Base-by-base conservation (phyloP, 495 filamentous ascomycete genomes). In the Annulohypoxylon maeteangense region DNA sequence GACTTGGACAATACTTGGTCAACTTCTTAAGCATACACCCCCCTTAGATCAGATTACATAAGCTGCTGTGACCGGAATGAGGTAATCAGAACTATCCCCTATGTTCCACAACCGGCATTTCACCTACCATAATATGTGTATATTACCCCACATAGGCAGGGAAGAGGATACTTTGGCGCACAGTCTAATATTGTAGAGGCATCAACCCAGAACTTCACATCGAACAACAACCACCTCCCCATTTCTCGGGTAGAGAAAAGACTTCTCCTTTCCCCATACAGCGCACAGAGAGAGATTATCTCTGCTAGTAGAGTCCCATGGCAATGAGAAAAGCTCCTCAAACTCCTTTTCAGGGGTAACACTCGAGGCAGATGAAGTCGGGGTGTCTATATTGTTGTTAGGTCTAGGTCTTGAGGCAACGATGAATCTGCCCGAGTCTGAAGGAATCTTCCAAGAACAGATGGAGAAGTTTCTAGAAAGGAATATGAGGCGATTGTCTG, bases 241-340 rank as follows among this genome's bases (percentile, higher is more conserved):
- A 61, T 78, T 78, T 67, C 71, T 72, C 14, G 76, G 74, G 62
- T 74, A 78, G n/a, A 76, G 70, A 34, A 79, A 72, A 55, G 64
- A 67, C 48, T 50, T 76, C 31, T 78, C 76, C 3, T 18, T 50
- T 11, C 23, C 40, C 74, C 74, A 78, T 12, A 79, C 51, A 34
- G 31, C 42, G 60, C 65, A 78, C 22, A 79, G 45, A 14, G 65
- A 67, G 45, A 78, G 48, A 40, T 59, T 74, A 50, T 79, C 71
- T 40, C 45, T 69, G 47, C 62, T 74, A 6, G 75, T 74, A 71
- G 74, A 79, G 45, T 63, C 50, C 29, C 59, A 50, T 10, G 59
- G 66, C 1, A 69, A 29, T 1, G 27, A 31, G 44, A 58, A 63
- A 3, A 63, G 29, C 31, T 69, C 66, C 4, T 42, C 56, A 4